Percentiles rank a stretch among this genome's conserved stretches.
phyloP scores from a whole-genome alignment of 257 asterid genomes.

The Apocynum venetum region DNA sequence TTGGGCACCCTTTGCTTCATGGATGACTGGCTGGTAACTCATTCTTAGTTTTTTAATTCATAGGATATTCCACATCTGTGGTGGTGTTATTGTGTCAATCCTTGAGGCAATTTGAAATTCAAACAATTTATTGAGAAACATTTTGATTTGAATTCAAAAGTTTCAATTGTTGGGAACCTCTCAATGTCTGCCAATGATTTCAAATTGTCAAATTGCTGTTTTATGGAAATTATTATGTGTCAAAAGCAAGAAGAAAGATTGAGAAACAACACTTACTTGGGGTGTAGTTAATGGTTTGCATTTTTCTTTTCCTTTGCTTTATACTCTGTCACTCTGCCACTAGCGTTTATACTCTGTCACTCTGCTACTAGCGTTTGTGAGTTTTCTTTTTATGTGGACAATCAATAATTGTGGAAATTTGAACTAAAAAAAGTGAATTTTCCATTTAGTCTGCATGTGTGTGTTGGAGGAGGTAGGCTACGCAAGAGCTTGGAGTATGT shows the following conservation, averaged over 20 bases:
- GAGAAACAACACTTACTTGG: not conserved
- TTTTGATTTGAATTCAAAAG: not conserved
- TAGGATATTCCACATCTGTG: not conserved
- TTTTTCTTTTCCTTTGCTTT: too few species aligned
- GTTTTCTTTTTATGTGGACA: too few species aligned
- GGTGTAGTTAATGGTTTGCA: not conserved
- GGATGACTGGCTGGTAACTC: slow-evolving; percentile 94
- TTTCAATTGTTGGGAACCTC: not conserved
- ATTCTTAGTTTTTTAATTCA: not conserved
- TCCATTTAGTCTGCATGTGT: not conserved
- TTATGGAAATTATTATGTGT: too few species aligned
- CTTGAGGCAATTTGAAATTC: not conserved
- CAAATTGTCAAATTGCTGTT: not conserved
- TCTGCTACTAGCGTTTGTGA: too few species aligned
- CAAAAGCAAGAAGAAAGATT: not conserved
- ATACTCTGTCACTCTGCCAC: too few species aligned
- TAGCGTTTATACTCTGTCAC: too few species aligned
- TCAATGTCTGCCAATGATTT: not conserved
- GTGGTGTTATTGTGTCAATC: not conserved
- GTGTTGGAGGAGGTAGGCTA: not conserved
- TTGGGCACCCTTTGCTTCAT: slow-evolving; percentile 99
- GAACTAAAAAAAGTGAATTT: not conserved
- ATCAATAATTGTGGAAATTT: too few species aligned
- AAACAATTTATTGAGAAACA: not conserved
- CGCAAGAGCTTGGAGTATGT: not conserved